Conservation (phyloP, 371 early-diverging fungal genomes). For the Lichtheimia hyalospora region DNA sequence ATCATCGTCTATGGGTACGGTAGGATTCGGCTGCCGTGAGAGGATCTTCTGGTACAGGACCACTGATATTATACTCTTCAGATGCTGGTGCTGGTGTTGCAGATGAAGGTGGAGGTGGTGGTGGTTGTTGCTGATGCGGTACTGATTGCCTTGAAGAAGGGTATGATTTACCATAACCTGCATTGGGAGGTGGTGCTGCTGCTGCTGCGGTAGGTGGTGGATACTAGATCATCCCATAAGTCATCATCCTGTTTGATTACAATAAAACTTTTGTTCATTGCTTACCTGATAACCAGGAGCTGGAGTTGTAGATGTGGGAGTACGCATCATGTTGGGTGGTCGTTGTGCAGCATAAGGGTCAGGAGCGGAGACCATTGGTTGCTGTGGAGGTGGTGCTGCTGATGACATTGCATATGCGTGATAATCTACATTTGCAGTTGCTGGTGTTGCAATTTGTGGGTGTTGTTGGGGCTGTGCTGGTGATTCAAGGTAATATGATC, state of each 20-base stretch:
- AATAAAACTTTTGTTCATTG: background rate
- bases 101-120: slow-evolving; percentile 5
- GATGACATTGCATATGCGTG: slow-evolving; percentile 12
- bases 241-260: background rate
- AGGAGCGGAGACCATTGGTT: slow-evolving; percentile 1
- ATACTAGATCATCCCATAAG: background rate
- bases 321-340: slow-evolving; percentile 7
- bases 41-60: slow-evolving; percentile 30
- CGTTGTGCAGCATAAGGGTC: background rate
- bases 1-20: slow-evolving; percentile 24
- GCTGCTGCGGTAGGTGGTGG: slow-evolving; percentile 7
- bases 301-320: slow-evolving; percentile 2
- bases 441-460: slow-evolving; percentile 13
- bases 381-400: background rate
- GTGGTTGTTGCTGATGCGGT: slow-evolving; percentile 7
- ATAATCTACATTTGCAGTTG: slow-evolving; percentile 15
- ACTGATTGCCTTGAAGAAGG: background rate
- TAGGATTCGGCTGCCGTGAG: slow-evolving; percentile 27
- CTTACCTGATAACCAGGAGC: slow-evolving; percentile 9
- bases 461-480: slow-evolving; percentile 7
- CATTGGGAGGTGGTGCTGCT: background rate
- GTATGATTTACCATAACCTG: slow-evolving; percentile 1
- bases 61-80: slow-evolving; percentile 4
- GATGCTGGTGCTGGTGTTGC: slow-evolving; percentile 4
- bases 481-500: slow-evolving; percentile 11